Evolutionary conservation across 345 rosid genomes (phyloP).

Genomic region (Linum lewisii): DNA sequence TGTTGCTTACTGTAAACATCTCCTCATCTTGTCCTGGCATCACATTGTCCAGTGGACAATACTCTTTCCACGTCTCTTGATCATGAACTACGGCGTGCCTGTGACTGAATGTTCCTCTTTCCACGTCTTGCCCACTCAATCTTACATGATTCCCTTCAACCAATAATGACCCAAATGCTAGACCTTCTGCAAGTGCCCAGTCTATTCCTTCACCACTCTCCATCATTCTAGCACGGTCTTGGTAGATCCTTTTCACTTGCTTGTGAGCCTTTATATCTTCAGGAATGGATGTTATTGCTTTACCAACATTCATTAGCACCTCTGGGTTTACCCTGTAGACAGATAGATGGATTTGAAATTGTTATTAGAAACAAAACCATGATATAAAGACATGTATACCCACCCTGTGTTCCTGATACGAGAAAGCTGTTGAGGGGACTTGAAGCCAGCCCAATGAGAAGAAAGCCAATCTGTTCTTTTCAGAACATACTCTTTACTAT

Average conservation of each 20-base stretch:
- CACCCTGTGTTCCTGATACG: slow-evolving; percentile 76
- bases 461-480: slow-evolving; percentile 76
- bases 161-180: slow-evolving; percentile 64
- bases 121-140: slow-evolving; percentile 85
- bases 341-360: neutral
- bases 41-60: slow-evolving; percentile 68
- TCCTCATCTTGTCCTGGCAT: slow-evolving; percentile 58
- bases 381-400: slow-evolving; percentile 26
- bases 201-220: slow-evolving; percentile 76
- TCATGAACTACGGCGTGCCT: slow-evolving; percentile 72
- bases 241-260: slow-evolving; percentile 67
- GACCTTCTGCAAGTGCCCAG: slow-evolving; percentile 81
- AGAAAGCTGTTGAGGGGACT: slow-evolving; percentile 75
- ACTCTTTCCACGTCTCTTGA: slow-evolving; percentile 62
- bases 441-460: slow-evolving; percentile 70
- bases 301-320: slow-evolving; percentile 72
- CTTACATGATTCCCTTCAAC: slow-evolving; percentile 89
- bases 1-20: slow-evolving; percentile 85
- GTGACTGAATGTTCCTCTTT: slow-evolving; percentile 82
- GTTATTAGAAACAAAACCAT: neutral
- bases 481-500: slow-evolving; percentile 64
- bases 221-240: slow-evolving; percentile 64
- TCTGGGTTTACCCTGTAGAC: slow-evolving; percentile 64
- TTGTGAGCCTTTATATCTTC: slow-evolving; percentile 65
- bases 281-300: slow-evolving; percentile 56